These are phyloP conservation scores for Ogataea trehalophila DNA, from an alignment of 805 yeast genomes.

Conservation along the genomic window DNA sequence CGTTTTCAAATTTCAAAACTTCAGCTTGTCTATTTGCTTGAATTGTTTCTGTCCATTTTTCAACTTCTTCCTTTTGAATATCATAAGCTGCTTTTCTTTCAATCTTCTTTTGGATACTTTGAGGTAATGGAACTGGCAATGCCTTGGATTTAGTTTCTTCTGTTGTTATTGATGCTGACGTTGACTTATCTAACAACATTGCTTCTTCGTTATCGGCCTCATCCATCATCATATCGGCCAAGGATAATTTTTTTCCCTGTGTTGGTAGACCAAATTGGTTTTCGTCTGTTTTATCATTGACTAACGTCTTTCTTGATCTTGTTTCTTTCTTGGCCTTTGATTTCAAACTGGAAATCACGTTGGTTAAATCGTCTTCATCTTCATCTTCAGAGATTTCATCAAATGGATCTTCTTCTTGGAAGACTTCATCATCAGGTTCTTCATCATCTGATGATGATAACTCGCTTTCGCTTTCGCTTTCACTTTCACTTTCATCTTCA, in stretches of 20 bases:
- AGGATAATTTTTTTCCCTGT: constrained; percentile 50
- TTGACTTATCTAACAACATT: constrained; percentile 33
- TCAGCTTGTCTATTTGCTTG: constrained; percentile 79
- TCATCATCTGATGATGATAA: constrained; percentile 16
- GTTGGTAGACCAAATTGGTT: constrained; percentile 68
- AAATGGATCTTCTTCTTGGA: constrained; percentile 22
- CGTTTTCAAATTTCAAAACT: constrained; percentile 53
- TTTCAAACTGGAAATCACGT: constrained; percentile 40
- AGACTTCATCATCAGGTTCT: constrained; percentile 23
- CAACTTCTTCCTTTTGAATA: constrained; percentile 78
- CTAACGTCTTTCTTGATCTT: constrained; percentile 41
- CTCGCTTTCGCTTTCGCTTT: constrained; percentile 17
- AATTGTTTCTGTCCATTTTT: constrained; percentile 84
- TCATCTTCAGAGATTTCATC: constrained; percentile 23
- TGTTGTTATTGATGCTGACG: constrained; percentile 10
- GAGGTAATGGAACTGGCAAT: constrained; percentile 77
- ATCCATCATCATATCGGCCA: constrained; percentile 69
- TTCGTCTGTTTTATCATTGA: constrained; percentile 53
- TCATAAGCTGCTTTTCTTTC: constrained; percentile 91
- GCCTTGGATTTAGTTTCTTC: constrained; percentile 31
- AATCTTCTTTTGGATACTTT: constrained; percentile 75
- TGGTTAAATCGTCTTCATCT: constrained; percentile 39
- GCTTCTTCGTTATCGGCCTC: constrained; percentile 46
- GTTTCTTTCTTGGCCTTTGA: constrained; percentile 29
- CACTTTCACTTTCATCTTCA: constrained; percentile 20